phyloP scores from a whole-genome alignment of 768 basidiomycete genomes.

The Boletus pseudo-olivaceus region DNA sequence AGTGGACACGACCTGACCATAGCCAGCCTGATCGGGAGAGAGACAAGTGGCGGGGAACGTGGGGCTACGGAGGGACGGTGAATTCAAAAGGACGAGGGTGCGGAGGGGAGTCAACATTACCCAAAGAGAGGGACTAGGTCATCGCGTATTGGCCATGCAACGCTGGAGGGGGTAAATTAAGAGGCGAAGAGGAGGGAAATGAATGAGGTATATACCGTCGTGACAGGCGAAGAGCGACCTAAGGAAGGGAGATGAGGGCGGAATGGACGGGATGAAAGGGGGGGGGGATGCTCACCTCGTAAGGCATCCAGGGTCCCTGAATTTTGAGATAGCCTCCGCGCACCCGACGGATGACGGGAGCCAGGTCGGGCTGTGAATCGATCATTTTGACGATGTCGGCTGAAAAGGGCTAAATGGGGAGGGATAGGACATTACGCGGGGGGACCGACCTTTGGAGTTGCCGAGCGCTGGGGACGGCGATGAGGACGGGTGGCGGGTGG shows the following conservation, averaged over 20 bases:
- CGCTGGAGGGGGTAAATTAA: conserved; percentile 42
- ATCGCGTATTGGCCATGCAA: conserved; percentile 85
- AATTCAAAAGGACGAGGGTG: conserved; percentile 1
- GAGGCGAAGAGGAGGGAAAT: conserved; percentile 5
- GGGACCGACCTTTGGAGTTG: conserved; percentile 73
- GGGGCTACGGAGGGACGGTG: conserved; percentile 47
- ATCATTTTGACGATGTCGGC: conserved; percentile 93
- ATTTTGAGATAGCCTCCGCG: conserved; percentile 89
- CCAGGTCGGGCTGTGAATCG: conserved; percentile 86
- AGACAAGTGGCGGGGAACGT: conserved; percentile 82
- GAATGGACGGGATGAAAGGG: conserved; percentile 8
- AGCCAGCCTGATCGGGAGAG: conserved; percentile 82
- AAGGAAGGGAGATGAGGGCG: conserved; percentile 23
- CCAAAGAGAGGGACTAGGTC: conserved; percentile 87
- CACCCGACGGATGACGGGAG: conserved; percentile 76
- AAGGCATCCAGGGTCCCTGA: conserved; percentile 93
- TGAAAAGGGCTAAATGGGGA: conserved; percentile 32
- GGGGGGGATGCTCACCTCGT: conserved; percentile 52
- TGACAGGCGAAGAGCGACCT: conserved; percentile 78
- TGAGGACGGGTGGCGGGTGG: conserved; percentile 1
- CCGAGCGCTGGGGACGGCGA: conserved; percentile 56
- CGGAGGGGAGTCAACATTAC: conserved; percentile 37
- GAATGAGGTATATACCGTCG: conserved; percentile 56
- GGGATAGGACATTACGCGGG: conserved; percentile 6
- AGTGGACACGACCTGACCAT: conserved; percentile 73